A percentile compares a stretch with the other conserved stretches of the same genome.
Evolutionary conservation across 208 protist species (phyloP).

Genomic region (Naegleria gruberi): DNA sequence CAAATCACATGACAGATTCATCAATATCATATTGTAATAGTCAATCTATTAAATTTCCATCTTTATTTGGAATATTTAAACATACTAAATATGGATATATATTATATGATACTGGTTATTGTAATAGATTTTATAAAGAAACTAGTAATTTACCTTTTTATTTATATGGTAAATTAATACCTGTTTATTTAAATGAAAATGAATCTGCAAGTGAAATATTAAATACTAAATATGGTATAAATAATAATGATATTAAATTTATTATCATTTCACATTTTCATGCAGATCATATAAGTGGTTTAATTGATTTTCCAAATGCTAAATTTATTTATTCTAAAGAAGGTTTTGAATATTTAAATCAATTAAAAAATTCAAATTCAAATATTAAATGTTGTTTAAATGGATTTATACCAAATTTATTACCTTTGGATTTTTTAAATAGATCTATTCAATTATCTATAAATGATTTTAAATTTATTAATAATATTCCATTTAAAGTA

Average conservation of each 20-base stretch:
- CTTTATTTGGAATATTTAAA: neutral
- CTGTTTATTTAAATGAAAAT: neutral
- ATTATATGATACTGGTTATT: neutral
- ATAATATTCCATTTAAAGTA: neutral
- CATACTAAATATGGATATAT: neutral
- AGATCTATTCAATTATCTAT: neutral
- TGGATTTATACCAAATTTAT: constrained; percentile 6
- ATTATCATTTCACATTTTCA: constrained; percentile 13
- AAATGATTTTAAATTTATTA: neutral
- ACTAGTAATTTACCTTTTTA: neutral
- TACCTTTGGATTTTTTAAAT: neutral
- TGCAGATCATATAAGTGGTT: neutral
- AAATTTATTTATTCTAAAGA: neutral
- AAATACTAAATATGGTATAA: neutral
- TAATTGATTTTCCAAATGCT: neutral
- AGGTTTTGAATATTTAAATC: neutral
- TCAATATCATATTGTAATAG: neutral
- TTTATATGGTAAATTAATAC: neutral
- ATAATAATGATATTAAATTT: neutral
- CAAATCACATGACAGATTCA: neutral
- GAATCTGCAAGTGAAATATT: neutral
- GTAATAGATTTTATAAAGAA: neutral
- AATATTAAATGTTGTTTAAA: neutral
- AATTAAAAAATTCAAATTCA: neutral
- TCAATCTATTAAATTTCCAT: neutral